Base-by-base conservation (phyloP, 148 eudicot genomes). In the Rhododendron simsii region DNA sequence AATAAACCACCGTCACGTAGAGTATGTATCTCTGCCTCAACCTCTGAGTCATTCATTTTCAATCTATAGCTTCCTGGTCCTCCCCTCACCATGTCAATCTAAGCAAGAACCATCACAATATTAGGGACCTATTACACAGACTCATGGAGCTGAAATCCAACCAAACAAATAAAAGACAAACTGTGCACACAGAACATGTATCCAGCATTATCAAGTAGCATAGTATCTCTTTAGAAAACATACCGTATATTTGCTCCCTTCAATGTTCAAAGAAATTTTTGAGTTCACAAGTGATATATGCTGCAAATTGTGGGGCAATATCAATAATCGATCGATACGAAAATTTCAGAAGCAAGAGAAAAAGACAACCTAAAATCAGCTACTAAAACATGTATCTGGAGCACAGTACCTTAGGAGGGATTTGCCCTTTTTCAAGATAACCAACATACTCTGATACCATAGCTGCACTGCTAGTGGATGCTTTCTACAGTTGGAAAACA, bases 171-270 rank as follows among this genome's bases (percentile, higher is more conserved):
- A 9, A 16, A 20, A 71, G 76, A 30, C 41, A 30, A 30, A 63
- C 2, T 80, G 9, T 28, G 44, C 35, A 80, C 23, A 75, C 15
- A 77, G 30, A 44, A 85, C 21, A 18, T 53, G 51, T 48, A 74
- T 21, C 51, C 45, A 35, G 11, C 63, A 85, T 50, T 11, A 78
- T 76, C 45, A 26, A 69, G 33, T 82, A 83, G 23, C 5, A 14
- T 20, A 41, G 21, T 67, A 82, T 48, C 28, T 51, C 76, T 18
- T 53, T 69, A 74, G 57, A 59, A 37, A 26, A 91, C 95, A 88
- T 92, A 98, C 99, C 80, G 98, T 98, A 84, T 98, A 98, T 89
- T 94, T 98, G 96, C 98, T 95, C 74, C 99, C 99, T 90, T 98
- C 99, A 61, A 98, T 98, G 88, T 98, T 98, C 73, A 98, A 90